Evolutionary conservation across 441 rosid species (phyloP), one percentile per base, ranked within the genome.

Genomic region (Syzygium syzygioides): DNA sequence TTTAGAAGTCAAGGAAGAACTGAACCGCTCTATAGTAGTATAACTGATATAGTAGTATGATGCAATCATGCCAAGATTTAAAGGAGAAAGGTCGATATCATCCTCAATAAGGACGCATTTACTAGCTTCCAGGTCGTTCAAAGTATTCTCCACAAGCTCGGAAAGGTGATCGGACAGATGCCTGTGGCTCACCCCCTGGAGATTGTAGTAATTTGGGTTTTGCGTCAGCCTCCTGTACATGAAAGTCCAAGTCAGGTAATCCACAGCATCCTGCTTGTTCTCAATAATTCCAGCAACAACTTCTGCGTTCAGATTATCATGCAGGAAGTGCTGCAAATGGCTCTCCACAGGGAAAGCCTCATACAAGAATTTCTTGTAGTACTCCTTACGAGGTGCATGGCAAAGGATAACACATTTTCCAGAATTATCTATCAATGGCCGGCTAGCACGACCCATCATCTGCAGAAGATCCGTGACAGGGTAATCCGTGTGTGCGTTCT

Each of bases 181-280:
- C 94, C 97, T 93, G 89, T 96, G 97, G 93, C 97, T 94, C 30
- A 96, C 96, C 85, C 99, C 99, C 93, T 96, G 99, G 62, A 98
- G 99, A 91, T 97, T 95, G 94, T 97, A 98, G 94, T 95, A 98
- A 90, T 98, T 97, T 57, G 99, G 99, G 89, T 98, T 98, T 91
- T 98, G 97, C 37, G 98, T 91, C 88, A 96, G 94, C 94, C 99
- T 56, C 87, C 87, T 85, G 64, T 55, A 85, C 87, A 85, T 85
- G 62, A 55, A 85, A 56, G 87, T 85, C 87, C 87, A 85, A 85
- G 87, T 85, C 50, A 85, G 94, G 91, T 94, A 96, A 89, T 98
- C 99, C 59, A 98, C 99, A n/a, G 99, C 99, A 94, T 97, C 99
- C 92, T 97, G 99, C 94, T 95, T 96, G 95, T 95, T 98, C 93